These are phyloP conservation scores for Pulveroboletus ravenelii DNA, from an alignment of 768 basidiomycete species.

Conservation along the genomic window DNA sequence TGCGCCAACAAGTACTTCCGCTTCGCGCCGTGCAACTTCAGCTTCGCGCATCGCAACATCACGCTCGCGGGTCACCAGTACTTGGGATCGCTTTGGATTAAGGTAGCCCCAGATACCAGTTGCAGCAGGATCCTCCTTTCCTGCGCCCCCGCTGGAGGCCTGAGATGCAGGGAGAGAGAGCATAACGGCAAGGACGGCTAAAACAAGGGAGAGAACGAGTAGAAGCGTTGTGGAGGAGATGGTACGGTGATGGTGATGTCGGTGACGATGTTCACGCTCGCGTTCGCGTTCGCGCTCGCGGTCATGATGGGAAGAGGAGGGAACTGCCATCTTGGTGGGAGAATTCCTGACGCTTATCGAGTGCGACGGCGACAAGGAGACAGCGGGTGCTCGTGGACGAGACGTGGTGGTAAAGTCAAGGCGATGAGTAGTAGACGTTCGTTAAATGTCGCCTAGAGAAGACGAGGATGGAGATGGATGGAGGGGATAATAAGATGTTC, in stretches of 20 bases:
- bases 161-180: conserved; percentile 69
- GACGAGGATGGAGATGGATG: conserved; percentile 11
- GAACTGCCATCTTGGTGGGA: conserved; percentile 69
- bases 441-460: conserved; percentile 14
- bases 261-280: conserved; percentile 51
- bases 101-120: conserved; percentile 67
- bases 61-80: conserved; percentile 73
- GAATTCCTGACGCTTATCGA: conserved; percentile 52
- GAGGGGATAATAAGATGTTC: background rate
- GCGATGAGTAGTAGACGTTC: background rate
- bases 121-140: conserved; percentile 35
- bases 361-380: conserved; percentile 73
- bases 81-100: conserved; percentile 78
- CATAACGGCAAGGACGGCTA: conserved; percentile 89
- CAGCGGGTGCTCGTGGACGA: conserved; percentile 54
- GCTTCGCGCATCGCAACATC: conserved; percentile 80
- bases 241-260: conserved; percentile 76
- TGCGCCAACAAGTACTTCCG: conserved; percentile 76
- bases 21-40: conserved; percentile 85
- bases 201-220: conserved; percentile 77
- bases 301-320: conserved; percentile 74
- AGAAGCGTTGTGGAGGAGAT: conserved; percentile 88
- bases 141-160: conserved; percentile 26
- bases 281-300: conserved; percentile 52
- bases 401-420: conserved; percentile 53